Conservation (phyloP, 176 grass and related monocot genomes). For the Chrysopogon serrulatus region DNA sequence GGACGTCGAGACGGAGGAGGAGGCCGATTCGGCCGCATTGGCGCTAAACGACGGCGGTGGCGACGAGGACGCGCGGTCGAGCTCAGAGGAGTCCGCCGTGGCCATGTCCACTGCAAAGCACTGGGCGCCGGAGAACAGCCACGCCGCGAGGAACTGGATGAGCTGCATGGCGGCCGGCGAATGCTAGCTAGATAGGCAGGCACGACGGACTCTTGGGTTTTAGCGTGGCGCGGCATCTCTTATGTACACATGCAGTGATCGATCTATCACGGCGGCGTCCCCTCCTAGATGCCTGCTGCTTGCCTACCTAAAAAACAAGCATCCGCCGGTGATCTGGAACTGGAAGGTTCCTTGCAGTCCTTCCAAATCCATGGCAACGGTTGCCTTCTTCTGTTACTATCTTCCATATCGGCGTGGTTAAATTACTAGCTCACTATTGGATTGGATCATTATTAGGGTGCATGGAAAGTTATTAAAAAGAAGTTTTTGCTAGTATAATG, state of each 20-base stretch:
- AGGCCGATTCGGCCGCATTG: neutral
- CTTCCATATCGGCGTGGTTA: neutral
- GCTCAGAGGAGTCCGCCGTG: neutral
- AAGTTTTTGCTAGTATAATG: neutral
- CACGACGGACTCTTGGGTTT: no score
- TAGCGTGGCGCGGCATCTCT: neutral
- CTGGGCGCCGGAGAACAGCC: slow-evolving; percentile 16
- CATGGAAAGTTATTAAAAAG: neutral
- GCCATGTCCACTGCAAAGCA: neutral
- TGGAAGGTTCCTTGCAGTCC: neutral
- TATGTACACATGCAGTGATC: neutral
- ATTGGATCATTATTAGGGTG: neutral
- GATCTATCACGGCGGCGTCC: neutral
- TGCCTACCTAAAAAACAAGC: neutral
- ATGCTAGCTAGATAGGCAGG: no score
- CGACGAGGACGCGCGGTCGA: neutral
- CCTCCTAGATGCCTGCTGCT: neutral
- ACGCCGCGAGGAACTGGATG: slow-evolving; percentile 7
- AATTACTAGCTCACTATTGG: neutral
- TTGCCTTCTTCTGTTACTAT: neutral
- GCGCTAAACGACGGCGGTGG: neutral
- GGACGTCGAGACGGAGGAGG: neutral
- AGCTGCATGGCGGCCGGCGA: no score
- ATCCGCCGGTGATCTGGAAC: neutral
- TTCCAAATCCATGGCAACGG: neutral